These are phyloP conservation scores for Gossypium lobatum DNA, from an alignment of 441 rosid genomes.

Conservation along the genomic window DNA sequence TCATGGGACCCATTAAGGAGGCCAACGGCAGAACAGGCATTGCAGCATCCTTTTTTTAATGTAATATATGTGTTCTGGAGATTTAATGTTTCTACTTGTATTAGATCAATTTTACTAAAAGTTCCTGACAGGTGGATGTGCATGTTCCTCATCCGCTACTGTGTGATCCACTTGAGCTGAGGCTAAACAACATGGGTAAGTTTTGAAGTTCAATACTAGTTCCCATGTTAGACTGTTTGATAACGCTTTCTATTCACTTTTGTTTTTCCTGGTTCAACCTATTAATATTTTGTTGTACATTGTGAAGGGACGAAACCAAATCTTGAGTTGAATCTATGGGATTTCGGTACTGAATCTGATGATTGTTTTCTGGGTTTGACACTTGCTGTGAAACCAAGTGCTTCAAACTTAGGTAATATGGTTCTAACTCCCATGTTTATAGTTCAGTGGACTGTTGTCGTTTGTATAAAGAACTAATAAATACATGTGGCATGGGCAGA, in stretches of 20 bases:
- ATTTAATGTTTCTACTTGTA: constrained; percentile 7
- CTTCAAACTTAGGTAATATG: constrained; percentile 58
- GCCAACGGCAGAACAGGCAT: constrained; percentile 87
- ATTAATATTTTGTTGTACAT: constrained; percentile 1
- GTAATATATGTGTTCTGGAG: constrained; percentile 33
- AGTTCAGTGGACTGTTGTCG: neutral
- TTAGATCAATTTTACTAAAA: constrained; percentile 21
- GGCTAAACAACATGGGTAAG: constrained; percentile 71
- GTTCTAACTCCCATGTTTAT: neutral
- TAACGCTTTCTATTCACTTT: neutral
- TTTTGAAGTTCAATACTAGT: neutral
- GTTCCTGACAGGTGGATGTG: constrained; percentile 41
- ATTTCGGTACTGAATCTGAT: constrained; percentile 69
- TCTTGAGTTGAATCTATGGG: constrained; percentile 93
- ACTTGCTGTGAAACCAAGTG: constrained; percentile 80
- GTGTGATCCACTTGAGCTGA: constrained; percentile 68
- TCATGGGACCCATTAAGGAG: constrained; percentile 88
- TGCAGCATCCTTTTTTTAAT: constrained; percentile 85
- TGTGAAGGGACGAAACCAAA: constrained; percentile 65
- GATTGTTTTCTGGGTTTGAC: constrained; percentile 94
- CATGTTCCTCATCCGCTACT: constrained; percentile 58
- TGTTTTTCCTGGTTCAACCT: neutral
- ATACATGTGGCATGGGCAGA: neutral
- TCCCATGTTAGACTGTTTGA: neutral
- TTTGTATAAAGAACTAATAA: neutral